Percentiles rank a stretch among this genome's conserved stretches.
Conservation (phyloP, 1,284 basidiomycete genomes). For the Ganoderma resinaceum region DNA sequence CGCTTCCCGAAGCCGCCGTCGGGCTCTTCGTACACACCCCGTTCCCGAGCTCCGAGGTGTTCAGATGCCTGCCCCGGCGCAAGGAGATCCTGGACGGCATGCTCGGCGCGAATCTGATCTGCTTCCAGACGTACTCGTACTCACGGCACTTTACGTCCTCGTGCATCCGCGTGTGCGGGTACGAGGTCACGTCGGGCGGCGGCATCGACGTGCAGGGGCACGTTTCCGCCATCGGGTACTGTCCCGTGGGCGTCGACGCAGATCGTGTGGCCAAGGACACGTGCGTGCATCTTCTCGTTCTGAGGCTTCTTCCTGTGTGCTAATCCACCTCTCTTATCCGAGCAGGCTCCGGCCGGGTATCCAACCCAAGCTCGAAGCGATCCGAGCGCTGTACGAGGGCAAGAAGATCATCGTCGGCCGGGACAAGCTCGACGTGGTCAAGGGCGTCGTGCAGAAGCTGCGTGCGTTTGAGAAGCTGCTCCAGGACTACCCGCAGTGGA, state of each 20-base stretch:
- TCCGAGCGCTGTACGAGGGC: conserved; percentile 88
- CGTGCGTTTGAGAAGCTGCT: conserved; percentile 97
- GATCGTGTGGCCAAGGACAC: conserved; percentile 87
- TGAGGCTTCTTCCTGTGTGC: not conserved
- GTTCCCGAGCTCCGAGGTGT: conserved; percentile 96
- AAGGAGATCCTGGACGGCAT: conserved; percentile 97
- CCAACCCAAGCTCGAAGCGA: conserved; percentile 86
- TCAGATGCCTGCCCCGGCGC: conserved; percentile 75
- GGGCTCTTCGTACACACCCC: conserved; percentile 98
- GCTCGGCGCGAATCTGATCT: conserved; percentile 96
- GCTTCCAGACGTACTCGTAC: conserved; percentile 98
- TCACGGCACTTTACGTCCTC: conserved; percentile 94
- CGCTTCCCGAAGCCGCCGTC: conserved; percentile 81
- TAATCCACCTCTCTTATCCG: not conserved
- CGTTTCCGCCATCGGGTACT: conserved; percentile 87
- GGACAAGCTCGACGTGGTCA: conserved; percentile 99
- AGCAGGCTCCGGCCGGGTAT: conserved; percentile 81
- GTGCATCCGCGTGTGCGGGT: conserved; percentile 96
- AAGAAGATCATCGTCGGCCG: conserved; percentile 99
- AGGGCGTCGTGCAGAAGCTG: conserved; percentile 97
- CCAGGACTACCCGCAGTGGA: conserved; percentile 95
- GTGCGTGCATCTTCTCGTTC: conserved; percentile 45
- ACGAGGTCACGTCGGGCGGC: conserved; percentile 76
- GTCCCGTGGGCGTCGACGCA: conserved; percentile 98
- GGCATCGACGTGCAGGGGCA: conserved; percentile 94